Evolutionary conservation across 2,329 filamentous ascomycete genomes (phyloP).

Genomic region (Penicillium sp.): DNA sequence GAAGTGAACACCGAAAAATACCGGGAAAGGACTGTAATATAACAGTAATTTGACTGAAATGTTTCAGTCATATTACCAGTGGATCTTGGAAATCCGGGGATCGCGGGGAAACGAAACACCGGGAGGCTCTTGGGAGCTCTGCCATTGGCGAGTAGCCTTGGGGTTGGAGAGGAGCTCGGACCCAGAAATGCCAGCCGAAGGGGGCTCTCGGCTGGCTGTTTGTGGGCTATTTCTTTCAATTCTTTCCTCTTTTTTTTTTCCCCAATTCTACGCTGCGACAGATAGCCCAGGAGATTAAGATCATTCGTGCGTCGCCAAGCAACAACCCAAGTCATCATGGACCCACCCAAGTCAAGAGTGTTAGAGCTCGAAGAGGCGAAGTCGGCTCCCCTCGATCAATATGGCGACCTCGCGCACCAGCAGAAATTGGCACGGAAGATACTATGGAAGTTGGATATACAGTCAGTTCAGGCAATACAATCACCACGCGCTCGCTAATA

Average conservation of each 20-base stretch:
- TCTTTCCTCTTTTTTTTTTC: not conserved
- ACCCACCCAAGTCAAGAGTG: slow-evolving; percentile 15
- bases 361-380: slow-evolving; percentile 25
- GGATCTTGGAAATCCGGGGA: slow-evolving; percentile 6
- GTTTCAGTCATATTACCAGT: not conserved
- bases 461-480: slow-evolving; percentile 4
- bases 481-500: not conserved
- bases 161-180: not conserved
- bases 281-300: not conserved
- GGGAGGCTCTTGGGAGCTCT: not conserved
- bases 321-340: slow-evolving; percentile 14
- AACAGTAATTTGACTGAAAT: not conserved
- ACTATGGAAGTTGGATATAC: slow-evolving; percentile 45
- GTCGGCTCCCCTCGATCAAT: slow-evolving; percentile 9
- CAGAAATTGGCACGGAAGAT: slow-evolving; percentile 43
- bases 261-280: not conserved
- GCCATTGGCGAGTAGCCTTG: not conserved
- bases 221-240: not conserved
- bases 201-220: no score
- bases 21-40: not conserved
- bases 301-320: not conserved
- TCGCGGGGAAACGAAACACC: slow-evolving; percentile 6
- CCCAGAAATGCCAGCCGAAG: slow-evolving; percentile 5
- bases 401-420: slow-evolving; percentile 17
- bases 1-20: slow-evolving; percentile 10